phyloP scores from a whole-genome alignment of 805 yeast species.

The Metschnikowia dekortorum region DNA sequence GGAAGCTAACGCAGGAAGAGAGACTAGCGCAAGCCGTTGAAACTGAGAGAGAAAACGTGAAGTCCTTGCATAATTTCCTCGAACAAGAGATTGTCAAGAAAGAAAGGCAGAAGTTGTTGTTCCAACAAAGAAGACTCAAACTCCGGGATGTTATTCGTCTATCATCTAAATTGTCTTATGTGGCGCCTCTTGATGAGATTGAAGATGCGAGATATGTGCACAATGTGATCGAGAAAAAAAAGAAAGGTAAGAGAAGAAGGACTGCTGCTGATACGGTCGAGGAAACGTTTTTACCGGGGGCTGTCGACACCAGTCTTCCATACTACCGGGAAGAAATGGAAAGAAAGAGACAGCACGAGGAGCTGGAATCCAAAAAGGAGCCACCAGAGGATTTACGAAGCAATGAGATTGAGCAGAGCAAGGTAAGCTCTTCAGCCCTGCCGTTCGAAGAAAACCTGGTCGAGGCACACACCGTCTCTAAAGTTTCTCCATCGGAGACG shows the following conservation, averaged over 20 bases:
- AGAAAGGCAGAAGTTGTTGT: slow-evolving; percentile 67
- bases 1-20: slow-evolving; percentile 67
- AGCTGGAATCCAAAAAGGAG: slow-evolving; percentile 8
- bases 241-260: slow-evolving; percentile 43
- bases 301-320: slow-evolving; percentile 23
- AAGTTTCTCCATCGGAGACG: background rate
- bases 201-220: slow-evolving; percentile 40
- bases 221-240: slow-evolving; percentile 34
- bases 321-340: slow-evolving; percentile 25
- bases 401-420: background rate
- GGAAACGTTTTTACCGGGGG: slow-evolving; percentile 32
- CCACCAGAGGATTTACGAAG: background rate
- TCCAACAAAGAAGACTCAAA: slow-evolving; percentile 59
- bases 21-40: slow-evolving; percentile 76
- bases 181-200: slow-evolving; percentile 64
- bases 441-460: background rate
- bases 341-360: slow-evolving; percentile 22
- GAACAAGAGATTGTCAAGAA: slow-evolving; percentile 83
- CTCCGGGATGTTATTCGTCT: slow-evolving; percentile 58
- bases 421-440: background rate
- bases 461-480: background rate
- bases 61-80: slow-evolving; percentile 69
- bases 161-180: slow-evolving; percentile 41
- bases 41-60: slow-evolving; percentile 73
- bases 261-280: slow-evolving; percentile 23